These are phyloP conservation scores for Phaffomyces thermotolerans DNA, from an alignment of 805 yeast species.

Conservation along the genomic window DNA sequence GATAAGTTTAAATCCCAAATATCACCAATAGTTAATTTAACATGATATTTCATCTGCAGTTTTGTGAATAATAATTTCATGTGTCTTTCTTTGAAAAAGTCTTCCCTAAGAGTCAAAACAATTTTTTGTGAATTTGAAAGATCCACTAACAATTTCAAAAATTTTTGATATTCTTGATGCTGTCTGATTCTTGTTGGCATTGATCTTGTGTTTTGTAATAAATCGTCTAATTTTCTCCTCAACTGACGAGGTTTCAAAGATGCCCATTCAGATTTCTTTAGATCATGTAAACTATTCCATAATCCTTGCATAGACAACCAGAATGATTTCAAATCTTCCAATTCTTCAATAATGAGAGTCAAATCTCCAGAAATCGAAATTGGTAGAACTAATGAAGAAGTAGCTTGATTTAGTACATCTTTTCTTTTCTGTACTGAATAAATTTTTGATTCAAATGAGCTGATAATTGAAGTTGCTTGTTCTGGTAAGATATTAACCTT, in stretches of 20 bases:
- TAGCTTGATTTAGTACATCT: constrained; percentile 25
- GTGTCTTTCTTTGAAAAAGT: constrained; percentile 56
- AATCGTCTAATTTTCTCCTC: constrained; percentile 42
- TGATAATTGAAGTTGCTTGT: constrained; percentile 32
- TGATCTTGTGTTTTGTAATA: constrained; percentile 37
- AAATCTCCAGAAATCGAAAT: constrained; percentile 26
- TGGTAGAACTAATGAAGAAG: constrained; percentile 27
- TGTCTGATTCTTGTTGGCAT: constrained; percentile 57
- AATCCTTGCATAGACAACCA: constrained; percentile 56
- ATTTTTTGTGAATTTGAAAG: constrained; percentile 21
- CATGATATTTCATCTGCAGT: constrained; percentile 16
- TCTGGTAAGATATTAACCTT: constrained; percentile 39
- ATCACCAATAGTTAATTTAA: constrained; percentile 27
- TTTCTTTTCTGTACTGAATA: constrained; percentile 13
- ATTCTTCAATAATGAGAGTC: constrained; percentile 35
- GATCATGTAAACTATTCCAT: constrained; percentile 37
- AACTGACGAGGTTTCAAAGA: constrained; percentile 38
- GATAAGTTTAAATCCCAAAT: constrained; percentile 52
- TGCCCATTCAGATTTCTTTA: constrained; percentile 43
- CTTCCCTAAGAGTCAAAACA: constrained; percentile 43
- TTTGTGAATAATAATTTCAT: constrained; percentile 45
- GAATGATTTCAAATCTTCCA: constrained; percentile 48
- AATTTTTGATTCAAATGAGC: constrained; percentile 26
- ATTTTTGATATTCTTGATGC: constrained; percentile 58
- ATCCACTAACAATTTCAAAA: constrained; percentile 39